Evolutionary conservation across 352 stramenopile genomes (phyloP).

Genomic region (Phytophthora fragariaefolia): DNA sequence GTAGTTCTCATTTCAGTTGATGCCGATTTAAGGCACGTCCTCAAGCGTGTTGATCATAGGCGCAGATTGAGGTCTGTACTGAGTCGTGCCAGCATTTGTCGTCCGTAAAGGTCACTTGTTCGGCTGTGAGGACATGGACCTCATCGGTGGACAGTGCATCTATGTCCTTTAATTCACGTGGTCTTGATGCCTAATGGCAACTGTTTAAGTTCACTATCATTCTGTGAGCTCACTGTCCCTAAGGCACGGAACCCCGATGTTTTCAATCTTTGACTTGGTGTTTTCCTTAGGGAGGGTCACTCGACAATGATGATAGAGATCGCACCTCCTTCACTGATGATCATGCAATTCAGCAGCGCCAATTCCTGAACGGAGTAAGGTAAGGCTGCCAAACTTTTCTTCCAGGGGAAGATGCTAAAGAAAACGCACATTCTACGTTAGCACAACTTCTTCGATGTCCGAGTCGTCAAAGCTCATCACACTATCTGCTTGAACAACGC

Average conservation of each 20-base stretch:
- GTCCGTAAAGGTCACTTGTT: background rate
- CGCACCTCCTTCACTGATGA: background rate
- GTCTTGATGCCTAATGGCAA: too few species aligned
- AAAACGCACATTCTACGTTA: conserved; percentile 40
- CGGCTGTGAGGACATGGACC: background rate
- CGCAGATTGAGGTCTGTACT: background rate
- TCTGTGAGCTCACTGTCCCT: too few species aligned
- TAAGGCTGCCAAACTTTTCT: too few species aligned
- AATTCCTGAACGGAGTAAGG: too few species aligned
- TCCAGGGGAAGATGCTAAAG: too few species aligned
- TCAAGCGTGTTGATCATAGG: background rate
- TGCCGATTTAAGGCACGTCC: background rate
- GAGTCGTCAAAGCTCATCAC: conserved; percentile 59
- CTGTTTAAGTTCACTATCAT: too few species aligned
- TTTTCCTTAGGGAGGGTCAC: background rate
- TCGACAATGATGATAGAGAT: background rate
- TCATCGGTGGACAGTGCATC: background rate
- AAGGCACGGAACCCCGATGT: too few species aligned
- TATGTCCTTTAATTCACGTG: background rate
- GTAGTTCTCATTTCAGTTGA: background rate
- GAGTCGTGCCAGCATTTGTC: background rate
- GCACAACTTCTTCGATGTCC: conserved; percentile 65
- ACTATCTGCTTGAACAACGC: conserved; percentile 11
- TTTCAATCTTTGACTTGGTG: too few species aligned
- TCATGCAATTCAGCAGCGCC: background rate